Conservation (phyloP, 1,284 basidiomycete genomes). For the Sporisorium reilianum region DNA sequence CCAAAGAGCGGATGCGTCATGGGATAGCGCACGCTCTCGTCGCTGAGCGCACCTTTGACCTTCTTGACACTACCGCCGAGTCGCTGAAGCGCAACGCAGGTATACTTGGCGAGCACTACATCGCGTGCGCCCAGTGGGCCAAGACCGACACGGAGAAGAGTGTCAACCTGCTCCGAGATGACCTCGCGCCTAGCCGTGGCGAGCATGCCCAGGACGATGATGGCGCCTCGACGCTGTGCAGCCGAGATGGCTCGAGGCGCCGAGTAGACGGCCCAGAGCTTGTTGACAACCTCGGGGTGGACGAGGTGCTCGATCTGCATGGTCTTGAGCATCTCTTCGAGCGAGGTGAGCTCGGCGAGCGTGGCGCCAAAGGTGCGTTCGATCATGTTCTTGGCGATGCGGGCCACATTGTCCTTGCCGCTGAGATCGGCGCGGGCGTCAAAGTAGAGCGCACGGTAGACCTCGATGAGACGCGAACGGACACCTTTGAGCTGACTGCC, state of each 20-base stretch:
- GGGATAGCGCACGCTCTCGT: slow-evolving; percentile 86
- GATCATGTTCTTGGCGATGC: slow-evolving; percentile 99
- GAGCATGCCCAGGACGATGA: slow-evolving; percentile 95
- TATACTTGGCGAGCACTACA: slow-evolving; percentile 89
- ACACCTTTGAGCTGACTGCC: slow-evolving; percentile 90
- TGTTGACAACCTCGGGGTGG: slow-evolving; percentile 84
- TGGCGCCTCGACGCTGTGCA: slow-evolving; percentile 88
- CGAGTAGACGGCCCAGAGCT: slow-evolving; percentile 91
- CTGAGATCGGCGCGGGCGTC: slow-evolving; percentile 73
- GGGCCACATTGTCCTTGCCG: slow-evolving; percentile 85
- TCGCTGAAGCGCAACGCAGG: slow-evolving; percentile 90
- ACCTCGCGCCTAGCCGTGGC: slow-evolving; percentile 86
- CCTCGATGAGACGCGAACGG: slow-evolving; percentile 86
- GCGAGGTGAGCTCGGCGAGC: slow-evolving; percentile 91
- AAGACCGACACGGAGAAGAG: slow-evolving; percentile 87
- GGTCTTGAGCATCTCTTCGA: slow-evolving; percentile 94
- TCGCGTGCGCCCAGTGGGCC: slow-evolving; percentile 81
- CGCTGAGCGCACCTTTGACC: slow-evolving; percentile 84
- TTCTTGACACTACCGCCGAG: slow-evolving; percentile 96
- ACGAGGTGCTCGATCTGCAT: slow-evolving; percentile 88
- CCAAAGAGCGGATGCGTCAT: slow-evolving; percentile 90
- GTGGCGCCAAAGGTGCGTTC: slow-evolving; percentile 75
- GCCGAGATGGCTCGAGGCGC: slow-evolving; percentile 73
- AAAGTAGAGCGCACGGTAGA: slow-evolving; percentile 90
- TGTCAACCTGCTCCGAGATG: slow-evolving; percentile 87